Base-by-base conservation (phyloP, 2,329 filamentous ascomycete genomes). In the Arachnomyces sp. region DNA sequence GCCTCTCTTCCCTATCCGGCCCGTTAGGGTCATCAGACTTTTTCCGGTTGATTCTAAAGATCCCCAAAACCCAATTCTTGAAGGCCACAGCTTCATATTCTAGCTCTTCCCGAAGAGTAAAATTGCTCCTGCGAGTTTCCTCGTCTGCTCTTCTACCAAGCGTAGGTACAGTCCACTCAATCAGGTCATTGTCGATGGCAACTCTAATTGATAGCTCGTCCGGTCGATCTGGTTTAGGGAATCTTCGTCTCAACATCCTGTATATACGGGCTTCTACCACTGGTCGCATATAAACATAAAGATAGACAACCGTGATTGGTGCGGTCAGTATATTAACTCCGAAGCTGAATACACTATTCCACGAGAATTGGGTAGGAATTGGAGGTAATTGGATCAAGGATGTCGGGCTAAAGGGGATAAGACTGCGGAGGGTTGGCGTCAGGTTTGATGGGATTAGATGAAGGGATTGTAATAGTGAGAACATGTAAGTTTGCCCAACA, bases 161-260 rank as follows among this genome's bases (percentile, higher is more conserved):
- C 3, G 56, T 56, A 8, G 64, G 64, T 15, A 63, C 56, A 31
- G 65, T 63, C 64, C 64, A 67, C 39, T 67, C 64, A 32, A 66
- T 55, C 12, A 67, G 55, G 31, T 66, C 65, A 45, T 65, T 64
- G 31, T 67, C 63, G n/a, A 56, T 51, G 6, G 64, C 63, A 42
- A 67, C 62, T 38, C 59, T 55, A 39, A 67, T 55, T 6, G 64
- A 67, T 18, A 66, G 53, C 25, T 62, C 61, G 48, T 67, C 63
- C 9, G 63, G 61, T 6, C 57, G 47, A 25, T 50, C 57, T 21
- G 63, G 62, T 43, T 66, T 66, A n/a, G 63, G 63, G n/a, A 67
- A 42, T 34, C 57, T 56, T 34, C 64, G 57, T 34, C 63, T 59
- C 15, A 67, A 53, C 17, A 67, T 49, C 28, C 61, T 48, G 46